Evolutionary conservation across 179 eudicot genomes (phyloP).

Genomic region (Drosera spatulata): DNA sequence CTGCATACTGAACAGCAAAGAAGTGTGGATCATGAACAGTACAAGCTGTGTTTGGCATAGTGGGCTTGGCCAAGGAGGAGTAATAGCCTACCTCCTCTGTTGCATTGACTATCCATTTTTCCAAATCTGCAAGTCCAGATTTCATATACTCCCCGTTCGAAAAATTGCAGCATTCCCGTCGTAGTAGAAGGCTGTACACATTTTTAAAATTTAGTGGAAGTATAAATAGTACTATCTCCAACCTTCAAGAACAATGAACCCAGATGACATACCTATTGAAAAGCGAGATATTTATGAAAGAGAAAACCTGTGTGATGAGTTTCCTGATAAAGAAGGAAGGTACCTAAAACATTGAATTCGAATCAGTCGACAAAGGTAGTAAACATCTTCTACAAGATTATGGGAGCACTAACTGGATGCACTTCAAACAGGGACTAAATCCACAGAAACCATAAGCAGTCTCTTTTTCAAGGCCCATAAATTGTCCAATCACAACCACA

Average conservation of each 20-base stretch:
- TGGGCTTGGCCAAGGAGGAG: not conserved
- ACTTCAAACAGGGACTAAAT: no score
- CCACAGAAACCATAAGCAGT: no score
- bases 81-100: slow-evolving; percentile 61
- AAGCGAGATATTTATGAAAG: slow-evolving; percentile 88
- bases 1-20: slow-evolving; percentile 58
- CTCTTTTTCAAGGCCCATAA: no score
- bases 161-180: slow-evolving; percentile 99
- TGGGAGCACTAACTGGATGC: no score
- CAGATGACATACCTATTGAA: slow-evolving; percentile 66
- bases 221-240: not conserved
- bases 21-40: slow-evolving; percentile 1
- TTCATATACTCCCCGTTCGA: slow-evolving; percentile 97
- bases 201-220: slow-evolving; percentile 1
- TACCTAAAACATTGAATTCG: slow-evolving; percentile 31
- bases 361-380: no score
- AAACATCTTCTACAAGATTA: no score
- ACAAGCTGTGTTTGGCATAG: no score
- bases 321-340: slow-evolving; percentile 97
- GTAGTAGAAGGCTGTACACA: slow-evolving; percentile 61
- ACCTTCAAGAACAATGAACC: not conserved
- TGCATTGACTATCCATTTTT: slow-evolving; percentile 85
- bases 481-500: no score
- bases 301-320: slow-evolving; percentile 90
- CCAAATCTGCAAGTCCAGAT: slow-evolving; percentile 94